These are phyloP conservation scores for Hyaloscypha bicolor DNA, from an alignment of 495 filamentous ascomycete species.

Conservation along the genomic window DNA sequence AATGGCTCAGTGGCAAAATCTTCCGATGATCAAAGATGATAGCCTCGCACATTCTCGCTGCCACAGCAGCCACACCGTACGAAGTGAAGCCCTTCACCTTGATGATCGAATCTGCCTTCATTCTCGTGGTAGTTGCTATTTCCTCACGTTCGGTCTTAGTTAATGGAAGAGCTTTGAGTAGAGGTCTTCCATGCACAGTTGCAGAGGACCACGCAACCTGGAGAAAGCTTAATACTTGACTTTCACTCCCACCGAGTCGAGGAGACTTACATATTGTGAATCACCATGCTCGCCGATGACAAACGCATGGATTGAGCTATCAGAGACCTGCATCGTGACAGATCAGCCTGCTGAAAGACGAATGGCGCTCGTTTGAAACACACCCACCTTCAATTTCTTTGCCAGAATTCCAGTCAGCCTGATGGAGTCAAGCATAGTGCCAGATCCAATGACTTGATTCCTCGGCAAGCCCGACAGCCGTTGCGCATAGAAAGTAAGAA, in stretches of 20 bases:
- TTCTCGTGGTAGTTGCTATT: conserved; percentile 36
- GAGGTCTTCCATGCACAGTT: conserved; percentile 35
- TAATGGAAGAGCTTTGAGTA: conserved; percentile 32
- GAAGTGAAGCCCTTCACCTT: conserved; percentile 43
- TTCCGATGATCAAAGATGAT: conserved; percentile 38
- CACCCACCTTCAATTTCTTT: conserved; percentile 37
- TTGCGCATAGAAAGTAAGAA: conserved; percentile 45
- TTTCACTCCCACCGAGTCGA: not conserved
- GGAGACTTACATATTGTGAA: conserved; percentile 32
- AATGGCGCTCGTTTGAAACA: not conserved
- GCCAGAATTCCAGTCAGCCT: conserved; percentile 43
- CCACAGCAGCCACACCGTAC: conserved; percentile 42
- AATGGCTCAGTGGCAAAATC: conserved; percentile 40
- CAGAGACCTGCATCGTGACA: conserved; percentile 33
- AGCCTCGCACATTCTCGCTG: conserved; percentile 41
- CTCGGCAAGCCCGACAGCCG: conserved; percentile 40
- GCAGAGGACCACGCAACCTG: conserved; percentile 45
- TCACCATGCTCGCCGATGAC: conserved; percentile 49
- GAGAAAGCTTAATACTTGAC: not conserved
- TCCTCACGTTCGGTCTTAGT: conserved; percentile 21
- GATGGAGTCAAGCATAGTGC: conserved; percentile 44
- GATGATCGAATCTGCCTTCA: conserved; percentile 39
- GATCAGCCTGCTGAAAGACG: not conserved
- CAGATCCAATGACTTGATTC: conserved; percentile 44
- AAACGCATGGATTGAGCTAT: conserved; percentile 41